These are phyloP conservation scores for Kodamaea kaohsiungensis DNA, from an alignment of 805 yeast species.

Conservation along the genomic window DNA sequence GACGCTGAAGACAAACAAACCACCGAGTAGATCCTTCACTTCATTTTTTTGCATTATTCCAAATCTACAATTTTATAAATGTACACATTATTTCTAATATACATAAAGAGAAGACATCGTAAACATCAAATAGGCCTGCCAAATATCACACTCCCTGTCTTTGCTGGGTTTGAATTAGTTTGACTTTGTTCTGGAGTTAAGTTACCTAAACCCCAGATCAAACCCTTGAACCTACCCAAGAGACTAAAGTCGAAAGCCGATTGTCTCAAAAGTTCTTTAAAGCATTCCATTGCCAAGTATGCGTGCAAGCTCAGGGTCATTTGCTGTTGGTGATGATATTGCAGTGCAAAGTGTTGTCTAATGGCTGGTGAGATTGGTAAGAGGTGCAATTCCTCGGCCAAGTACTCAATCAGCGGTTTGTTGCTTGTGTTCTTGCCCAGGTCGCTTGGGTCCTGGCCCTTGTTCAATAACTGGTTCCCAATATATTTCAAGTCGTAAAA, in stretches of 20 bases:
- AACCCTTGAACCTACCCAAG: constrained; percentile 44
- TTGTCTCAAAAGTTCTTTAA: constrained; percentile 52
- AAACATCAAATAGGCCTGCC: constrained; percentile 26
- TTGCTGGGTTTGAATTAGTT: constrained; percentile 2
- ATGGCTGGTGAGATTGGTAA: constrained; percentile 59
- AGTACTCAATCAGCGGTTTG: constrained; percentile 55
- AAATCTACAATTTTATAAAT: too few species aligned
- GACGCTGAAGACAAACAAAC: constrained; percentile 12
- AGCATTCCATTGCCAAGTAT: constrained; percentile 62
- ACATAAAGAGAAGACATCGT: background rate
- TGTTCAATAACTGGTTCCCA: constrained; percentile 38
- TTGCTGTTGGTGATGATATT: constrained; percentile 26
- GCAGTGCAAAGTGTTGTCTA: constrained; percentile 29
- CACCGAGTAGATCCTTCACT: background rate
- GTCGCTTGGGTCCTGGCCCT: constrained; percentile 16
- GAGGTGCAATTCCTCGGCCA: constrained; percentile 67
- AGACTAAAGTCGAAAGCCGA: constrained; percentile 21
- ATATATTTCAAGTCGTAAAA: constrained; percentile 76
- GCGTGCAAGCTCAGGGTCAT: constrained; percentile 60
- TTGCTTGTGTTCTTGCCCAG: constrained; percentile 18
- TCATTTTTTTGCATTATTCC: too few species aligned
- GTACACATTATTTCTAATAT: background rate
- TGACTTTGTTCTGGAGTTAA: constrained; percentile 12
- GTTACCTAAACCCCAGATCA: constrained; percentile 52
- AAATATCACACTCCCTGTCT: constrained; percentile 25